Conservation (phyloP, 1,284 basidiomycete genomes). For the Hemileia vastatrix region DNA sequence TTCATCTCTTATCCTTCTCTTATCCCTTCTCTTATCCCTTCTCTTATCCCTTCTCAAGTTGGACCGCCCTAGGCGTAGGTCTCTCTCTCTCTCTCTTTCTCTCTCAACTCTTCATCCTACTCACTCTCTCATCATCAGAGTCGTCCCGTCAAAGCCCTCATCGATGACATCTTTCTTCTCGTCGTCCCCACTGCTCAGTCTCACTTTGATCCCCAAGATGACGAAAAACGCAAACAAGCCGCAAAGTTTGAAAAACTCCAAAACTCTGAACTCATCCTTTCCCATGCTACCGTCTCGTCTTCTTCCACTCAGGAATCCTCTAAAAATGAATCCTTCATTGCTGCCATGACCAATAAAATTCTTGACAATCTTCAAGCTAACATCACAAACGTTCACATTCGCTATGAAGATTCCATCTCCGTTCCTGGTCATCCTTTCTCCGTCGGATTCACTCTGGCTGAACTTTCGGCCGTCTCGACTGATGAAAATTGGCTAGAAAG, state of each 20-base stretch:
- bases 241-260: constrained; percentile 22
- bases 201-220: constrained; percentile 22
- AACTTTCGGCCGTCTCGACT: constrained; percentile 88
- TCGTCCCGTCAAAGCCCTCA: constrained; percentile 22
- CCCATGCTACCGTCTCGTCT: not conserved
- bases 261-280: constrained; percentile 20
- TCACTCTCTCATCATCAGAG: not conserved
- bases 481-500: constrained; percentile 84
- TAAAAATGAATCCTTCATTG: constrained; percentile 69
- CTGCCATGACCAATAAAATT: constrained; percentile 79
- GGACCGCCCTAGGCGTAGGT: constrained; percentile 61
- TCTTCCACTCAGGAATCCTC: constrained; percentile 53
- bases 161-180: constrained; percentile 23
- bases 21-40: not conserved
- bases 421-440: constrained; percentile 96
- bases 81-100: not conserved
- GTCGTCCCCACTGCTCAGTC: constrained; percentile 18
- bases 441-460: constrained; percentile 79
- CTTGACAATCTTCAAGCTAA: constrained; percentile 96
- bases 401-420: constrained; percentile 91
- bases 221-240: constrained; percentile 21
- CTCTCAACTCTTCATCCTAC: not conserved
- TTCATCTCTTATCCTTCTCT: not conserved
- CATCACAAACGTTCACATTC: constrained; percentile 85
- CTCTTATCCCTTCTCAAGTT: constrained; percentile 68